Base-by-base conservation (phyloP, 108 stramenopile genomes). In the Cyclostephanos tholiformis region DNA sequence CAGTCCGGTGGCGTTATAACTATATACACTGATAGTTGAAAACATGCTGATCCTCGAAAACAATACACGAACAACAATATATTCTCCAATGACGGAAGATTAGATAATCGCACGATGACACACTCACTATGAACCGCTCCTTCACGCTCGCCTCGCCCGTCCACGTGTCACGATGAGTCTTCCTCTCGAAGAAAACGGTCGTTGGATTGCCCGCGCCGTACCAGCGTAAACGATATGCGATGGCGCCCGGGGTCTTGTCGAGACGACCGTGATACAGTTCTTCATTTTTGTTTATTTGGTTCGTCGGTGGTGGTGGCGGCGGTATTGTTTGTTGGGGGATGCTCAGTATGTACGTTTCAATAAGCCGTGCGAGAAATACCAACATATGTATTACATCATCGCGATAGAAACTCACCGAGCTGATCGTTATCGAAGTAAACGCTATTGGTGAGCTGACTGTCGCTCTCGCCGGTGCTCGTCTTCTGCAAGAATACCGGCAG, bases 141-240 rank as follows among this genome's bases (percentile, higher is more conserved):
- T 99, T 99, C 23, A 97, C 97, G 29, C 87, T 89, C 60, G 89
- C 89, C 67, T 98, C 97, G 19, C 97, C 97, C n/a, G 95, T 93
- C 99, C 99, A 99, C 26, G 89, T 93, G 38, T 99, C 99, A 44
- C 95, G 92, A 82, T 99, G 99, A 14, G 99, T 99, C 83, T 99
- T 99, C 19, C 97, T 93, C 77, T 99, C 99, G 19, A 97, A 95
- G 77, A 98, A 99, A 41, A 97, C 94, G 32, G 84, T 50, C 41
- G 88, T 84, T 25, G 97, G 97, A 62, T 90, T 87, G 7, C 90
- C 90, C 7, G 89, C 82, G 20, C 95, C 97, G 74, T 99, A 99
- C 98, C 98, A 99, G 32, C 98, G 92, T 44, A 97, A 72, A 19
- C 98, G 86, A 23, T 96, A 81, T 46, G 97, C 97, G 60, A 98